phyloP scores from a whole-genome alignment of 495 filamentous ascomycete species.

The Penicillium ucsense region DNA sequence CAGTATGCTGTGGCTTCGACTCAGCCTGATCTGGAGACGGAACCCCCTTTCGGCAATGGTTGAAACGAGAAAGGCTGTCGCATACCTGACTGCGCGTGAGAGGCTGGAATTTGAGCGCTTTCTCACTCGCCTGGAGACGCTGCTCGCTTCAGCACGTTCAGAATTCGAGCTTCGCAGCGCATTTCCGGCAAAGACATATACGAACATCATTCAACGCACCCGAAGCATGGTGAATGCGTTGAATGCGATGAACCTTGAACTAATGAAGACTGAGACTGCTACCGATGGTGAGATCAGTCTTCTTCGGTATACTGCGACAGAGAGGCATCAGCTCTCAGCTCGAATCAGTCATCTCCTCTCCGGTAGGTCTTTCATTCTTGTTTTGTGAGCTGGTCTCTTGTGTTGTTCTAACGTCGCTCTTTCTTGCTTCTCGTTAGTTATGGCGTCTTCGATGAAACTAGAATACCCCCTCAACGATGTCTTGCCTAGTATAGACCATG shows the following conservation, averaged over 20 bases:
- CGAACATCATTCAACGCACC: conserved; percentile 66
- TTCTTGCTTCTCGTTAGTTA: conserved; percentile 40
- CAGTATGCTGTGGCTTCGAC: conserved; percentile 77
- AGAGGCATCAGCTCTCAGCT: conserved; percentile 67
- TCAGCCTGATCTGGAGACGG: conserved; percentile 95
- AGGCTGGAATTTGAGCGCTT: conserved; percentile 58
- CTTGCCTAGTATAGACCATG: conserved; percentile 70
- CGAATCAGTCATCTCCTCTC: conserved; percentile 91
- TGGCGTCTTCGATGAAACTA: conserved; percentile 85
- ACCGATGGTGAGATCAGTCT: conserved; percentile 73
- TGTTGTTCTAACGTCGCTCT: neutral
- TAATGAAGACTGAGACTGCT: conserved; percentile 66
- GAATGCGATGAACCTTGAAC: conserved; percentile 89
- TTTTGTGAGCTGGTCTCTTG: neutral
- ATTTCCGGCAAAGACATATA: conserved; percentile 62
- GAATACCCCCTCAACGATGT: conserved; percentile 87
- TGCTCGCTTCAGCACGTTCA: conserved; percentile 61
- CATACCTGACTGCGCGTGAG: conserved; percentile 77
- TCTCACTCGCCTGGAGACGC: conserved; percentile 55
- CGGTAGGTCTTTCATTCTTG: conserved; percentile 29
- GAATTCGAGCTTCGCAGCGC: conserved; percentile 81
- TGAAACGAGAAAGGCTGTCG: conserved; percentile 33
- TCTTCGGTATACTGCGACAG: conserved; percentile 67
- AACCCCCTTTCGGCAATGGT: conserved; percentile 75
- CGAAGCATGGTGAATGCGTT: conserved; percentile 81